Evolutionary conservation across 495 filamentous ascomycete genomes (phyloP).

Genomic region (Penicillium silybi): DNA sequence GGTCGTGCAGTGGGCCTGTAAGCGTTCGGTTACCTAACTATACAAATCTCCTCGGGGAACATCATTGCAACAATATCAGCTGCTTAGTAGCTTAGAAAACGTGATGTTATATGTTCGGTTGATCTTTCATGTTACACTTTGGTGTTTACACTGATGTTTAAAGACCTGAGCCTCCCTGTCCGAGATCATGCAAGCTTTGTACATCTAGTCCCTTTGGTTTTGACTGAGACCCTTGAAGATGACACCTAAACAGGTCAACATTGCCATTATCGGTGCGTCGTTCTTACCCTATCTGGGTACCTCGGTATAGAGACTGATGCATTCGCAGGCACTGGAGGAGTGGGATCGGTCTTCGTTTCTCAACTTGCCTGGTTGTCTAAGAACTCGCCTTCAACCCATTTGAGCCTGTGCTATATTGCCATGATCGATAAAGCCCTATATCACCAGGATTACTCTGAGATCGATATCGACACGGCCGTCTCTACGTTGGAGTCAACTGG

Average conservation of each 20-base stretch:
- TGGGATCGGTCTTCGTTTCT: conserved; percentile 83
- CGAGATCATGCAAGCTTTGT: neutral
- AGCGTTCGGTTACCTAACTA: neutral
- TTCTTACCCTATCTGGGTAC: neutral
- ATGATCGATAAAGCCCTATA: conserved; percentile 5
- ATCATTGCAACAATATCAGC: neutral
- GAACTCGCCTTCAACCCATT: conserved; percentile 46
- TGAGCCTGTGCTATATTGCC: conserved; percentile 12
- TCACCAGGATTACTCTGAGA: conserved; percentile 3
- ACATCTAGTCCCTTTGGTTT: neutral
- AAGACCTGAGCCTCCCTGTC: neutral
- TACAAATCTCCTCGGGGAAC: neutral
- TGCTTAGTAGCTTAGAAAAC: neutral
- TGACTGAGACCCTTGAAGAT: neutral
- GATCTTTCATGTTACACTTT: neutral
- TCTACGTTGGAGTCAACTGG: conserved; percentile 30
- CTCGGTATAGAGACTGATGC: neutral
- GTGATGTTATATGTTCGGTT: neutral
- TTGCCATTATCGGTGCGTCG: neutral
- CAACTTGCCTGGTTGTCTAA: conserved; percentile 67
- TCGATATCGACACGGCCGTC: conserved; percentile 3
- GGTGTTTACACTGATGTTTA: neutral
- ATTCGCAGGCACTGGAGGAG: conserved; percentile 76
- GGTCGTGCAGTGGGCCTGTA: neutral
- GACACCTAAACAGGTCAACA: neutral